phyloP scores from a whole-genome alignment of 805 yeast genomes.

The Sugiyamaella chiloensis region DNA sequence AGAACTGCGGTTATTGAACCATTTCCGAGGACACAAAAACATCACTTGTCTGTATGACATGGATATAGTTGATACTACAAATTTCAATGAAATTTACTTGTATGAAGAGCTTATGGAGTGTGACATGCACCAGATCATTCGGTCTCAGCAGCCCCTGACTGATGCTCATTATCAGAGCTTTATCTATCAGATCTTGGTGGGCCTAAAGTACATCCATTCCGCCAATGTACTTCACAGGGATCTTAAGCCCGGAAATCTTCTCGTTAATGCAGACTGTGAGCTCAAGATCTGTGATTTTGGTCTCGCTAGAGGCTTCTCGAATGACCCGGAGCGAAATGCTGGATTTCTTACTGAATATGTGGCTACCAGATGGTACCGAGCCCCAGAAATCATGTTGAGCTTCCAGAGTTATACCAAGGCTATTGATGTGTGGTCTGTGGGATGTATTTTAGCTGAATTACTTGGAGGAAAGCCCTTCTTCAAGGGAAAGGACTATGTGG shows the following conservation, averaged over 20 bases:
- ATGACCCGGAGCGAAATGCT: conserved; percentile 66
- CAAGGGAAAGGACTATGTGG: conserved; percentile 94
- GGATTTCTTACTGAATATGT: conserved; percentile 98
- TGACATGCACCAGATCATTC: conserved; percentile 95
- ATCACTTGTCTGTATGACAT: conserved; percentile 93
- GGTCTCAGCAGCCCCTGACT: conserved; percentile 88
- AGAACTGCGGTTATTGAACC: conserved; percentile 84
- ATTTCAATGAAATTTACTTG: conserved; percentile 85
- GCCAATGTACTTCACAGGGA: conserved; percentile 94
- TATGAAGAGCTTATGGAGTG: conserved; percentile 98
- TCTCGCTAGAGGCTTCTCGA: conserved; percentile 55
- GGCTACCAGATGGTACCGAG: conserved; percentile 98
- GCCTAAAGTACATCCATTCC: conserved; percentile 82
- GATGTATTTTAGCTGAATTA: conserved; percentile 93
- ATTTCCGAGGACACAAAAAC: conserved; percentile 94
- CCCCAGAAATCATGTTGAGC: conserved; percentile 95
- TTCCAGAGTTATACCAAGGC: conserved; percentile 95
- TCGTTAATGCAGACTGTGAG: conserved; percentile 96
- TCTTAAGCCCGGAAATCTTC: conserved; percentile 86
- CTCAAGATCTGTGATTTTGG: conserved; percentile 96
- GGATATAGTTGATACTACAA: conserved; percentile 77
- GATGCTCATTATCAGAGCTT: conserved; percentile 95
- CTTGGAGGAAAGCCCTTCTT: conserved; percentile 88
- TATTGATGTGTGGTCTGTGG: conserved; percentile 97
- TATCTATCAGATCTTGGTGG: conserved; percentile 87